Evolutionary conservation across 2,329 filamentous ascomycete species (phyloP), one percentile per base, ranked within the genome.

Genomic region (Penicillium sp.): DNA sequence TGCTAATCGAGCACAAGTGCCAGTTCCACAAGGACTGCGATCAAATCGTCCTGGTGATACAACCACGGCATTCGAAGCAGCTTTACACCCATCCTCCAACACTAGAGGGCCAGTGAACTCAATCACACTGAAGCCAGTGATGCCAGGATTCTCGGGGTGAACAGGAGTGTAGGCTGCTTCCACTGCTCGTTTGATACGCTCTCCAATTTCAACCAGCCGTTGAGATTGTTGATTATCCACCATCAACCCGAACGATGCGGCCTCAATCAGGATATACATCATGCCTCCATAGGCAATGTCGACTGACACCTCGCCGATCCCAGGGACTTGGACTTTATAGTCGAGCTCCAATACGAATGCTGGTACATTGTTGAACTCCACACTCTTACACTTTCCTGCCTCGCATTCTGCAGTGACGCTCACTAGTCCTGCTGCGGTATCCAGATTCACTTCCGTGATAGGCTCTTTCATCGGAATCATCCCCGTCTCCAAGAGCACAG

Each of bases 231-330:
- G 41, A 29, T 59, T 59, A 13, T 58, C 48, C 12, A 72, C 51
- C 6, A 38, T 39, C 4, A 71, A 39, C 0, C 65, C 64, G 2
- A 70, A 41, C 0, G 62, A 59, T 1, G 50, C 51, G 0, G 60
- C 65, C 34, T 71, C 65, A 0, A 71, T 66, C 6, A 73, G 32
- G 2, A 55, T 64, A 37, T 67, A 73, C 43, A 63, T 60, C 69
- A 69, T 70, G 1, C 70, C 70, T 5, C 70, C 70, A 54, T 64
- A 72, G 10, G 66, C 69, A 32, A 73, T 56, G 36, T 73, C 69
- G 2, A 71, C 64, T 0, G 35, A 43, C 2, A 72, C 45, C 3
- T 38, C 53, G 0, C 68, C 69, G 0, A 73, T 13, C 0, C 61
- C 69, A 0, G 65, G 66, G 0, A 72, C 66, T 0, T 62, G 41